Conservation (phyloP, 2,329 filamentous ascomycete genomes). For the Trichophyton rubrum region DNA sequence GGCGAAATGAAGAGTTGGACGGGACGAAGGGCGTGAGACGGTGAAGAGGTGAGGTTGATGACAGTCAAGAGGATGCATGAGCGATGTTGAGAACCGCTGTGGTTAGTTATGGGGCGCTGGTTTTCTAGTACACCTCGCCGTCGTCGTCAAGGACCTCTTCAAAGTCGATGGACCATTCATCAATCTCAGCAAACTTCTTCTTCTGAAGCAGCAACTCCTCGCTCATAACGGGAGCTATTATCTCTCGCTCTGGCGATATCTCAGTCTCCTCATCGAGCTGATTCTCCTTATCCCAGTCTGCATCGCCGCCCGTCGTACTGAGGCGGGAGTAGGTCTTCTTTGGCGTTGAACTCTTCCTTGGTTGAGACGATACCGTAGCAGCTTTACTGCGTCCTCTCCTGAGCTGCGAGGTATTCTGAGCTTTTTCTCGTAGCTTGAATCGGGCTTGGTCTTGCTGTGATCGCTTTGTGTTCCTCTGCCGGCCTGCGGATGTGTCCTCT, state of each 20-base stretch:
- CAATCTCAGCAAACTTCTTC: constrained; percentile 31
- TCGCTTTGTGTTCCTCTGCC: not conserved
- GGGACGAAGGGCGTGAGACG: not conserved
- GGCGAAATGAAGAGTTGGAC: no score
- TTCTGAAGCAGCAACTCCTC: constrained; percentile 26
- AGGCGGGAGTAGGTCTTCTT: constrained; percentile 8
- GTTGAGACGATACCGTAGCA: not conserved
- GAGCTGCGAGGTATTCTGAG: constrained; percentile 4
- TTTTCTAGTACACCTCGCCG: not conserved
- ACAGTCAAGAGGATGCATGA: not conserved
- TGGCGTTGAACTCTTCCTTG: not conserved
- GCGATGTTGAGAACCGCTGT: not conserved
- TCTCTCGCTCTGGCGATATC: not conserved
- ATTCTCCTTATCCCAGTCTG: constrained; percentile 4
- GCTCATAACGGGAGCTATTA: constrained; percentile 15
- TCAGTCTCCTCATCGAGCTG: not conserved
- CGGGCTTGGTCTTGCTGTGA: constrained; percentile 7
- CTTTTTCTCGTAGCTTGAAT: constrained; percentile 13
- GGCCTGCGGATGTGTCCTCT: not conserved
- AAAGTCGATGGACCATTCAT: constrained; percentile 34
- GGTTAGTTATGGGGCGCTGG: not conserved
- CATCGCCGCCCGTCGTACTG: not conserved
- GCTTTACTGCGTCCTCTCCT: not conserved
- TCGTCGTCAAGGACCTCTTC: constrained; percentile 23
- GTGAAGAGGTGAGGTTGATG: not conserved